A percentile compares a stretch with the other conserved stretches of the same genome.
Conservation (phyloP, 306 rosid species). For the Castanospermum australe region DNA sequence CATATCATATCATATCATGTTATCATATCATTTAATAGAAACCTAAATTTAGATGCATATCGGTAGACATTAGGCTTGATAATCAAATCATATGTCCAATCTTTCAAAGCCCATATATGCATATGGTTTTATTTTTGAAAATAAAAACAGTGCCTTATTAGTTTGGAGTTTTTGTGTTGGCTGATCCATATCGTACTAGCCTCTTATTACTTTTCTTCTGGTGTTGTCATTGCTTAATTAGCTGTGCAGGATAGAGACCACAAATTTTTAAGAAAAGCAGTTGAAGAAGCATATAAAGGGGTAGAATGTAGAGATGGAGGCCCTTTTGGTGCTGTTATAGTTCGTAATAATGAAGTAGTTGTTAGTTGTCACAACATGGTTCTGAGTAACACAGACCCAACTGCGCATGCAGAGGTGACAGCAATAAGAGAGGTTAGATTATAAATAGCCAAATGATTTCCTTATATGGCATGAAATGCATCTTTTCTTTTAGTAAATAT, state of each 20-base stretch:
- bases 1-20: constrained; percentile 20
- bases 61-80: constrained; percentile 3
- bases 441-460: neutral
- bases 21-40: constrained; percentile 18
- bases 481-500: neutral
- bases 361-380: constrained; percentile 96
- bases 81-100: neutral
- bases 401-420: constrained; percentile 97
- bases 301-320: constrained; percentile 88
- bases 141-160: neutral
- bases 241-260: constrained; percentile 89
- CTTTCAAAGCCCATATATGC: neutral
- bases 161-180: constrained; percentile 19
- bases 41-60: neutral
- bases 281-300: constrained; percentile 92
- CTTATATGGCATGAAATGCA: neutral
- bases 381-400: constrained; percentile 75
- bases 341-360: constrained; percentile 68
- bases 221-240: constrained; percentile 44
- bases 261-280: constrained; percentile 75
- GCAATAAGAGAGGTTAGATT: constrained; percentile 89
- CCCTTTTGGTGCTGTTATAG: constrained; percentile 93
- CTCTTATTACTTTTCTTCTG: constrained; percentile 18
- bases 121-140: neutral
- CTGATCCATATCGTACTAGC: neutral